Percentiles rank a stretch among this genome's conserved stretches.
Conservation (phyloP, 108 stramenopile genomes). For the Nannochloropsis oceanica region DNA sequence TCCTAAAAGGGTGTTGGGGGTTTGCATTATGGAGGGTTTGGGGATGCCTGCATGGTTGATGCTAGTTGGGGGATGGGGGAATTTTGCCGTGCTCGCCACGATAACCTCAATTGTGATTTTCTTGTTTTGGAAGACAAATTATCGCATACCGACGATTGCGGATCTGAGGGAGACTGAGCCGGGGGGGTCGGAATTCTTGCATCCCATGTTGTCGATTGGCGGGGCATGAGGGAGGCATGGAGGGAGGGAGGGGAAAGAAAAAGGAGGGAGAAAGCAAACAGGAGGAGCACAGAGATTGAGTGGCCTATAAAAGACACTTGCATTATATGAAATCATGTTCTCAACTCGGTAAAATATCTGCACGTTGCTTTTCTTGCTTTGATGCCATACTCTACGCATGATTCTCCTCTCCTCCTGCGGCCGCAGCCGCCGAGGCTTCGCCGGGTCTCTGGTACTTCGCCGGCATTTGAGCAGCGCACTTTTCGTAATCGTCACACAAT, state of each 20-base stretch:
- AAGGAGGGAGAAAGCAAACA: too few relatives aligned
- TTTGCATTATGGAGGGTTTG: background rate
- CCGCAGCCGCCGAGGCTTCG: background rate
- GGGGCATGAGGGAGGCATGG: background rate
- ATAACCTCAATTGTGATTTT: background rate
- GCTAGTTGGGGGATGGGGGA: background rate
- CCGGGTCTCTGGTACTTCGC: background rate
- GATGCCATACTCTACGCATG: background rate
- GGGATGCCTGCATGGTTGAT: background rate
- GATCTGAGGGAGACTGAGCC: background rate
- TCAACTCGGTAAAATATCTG: too few relatives aligned
- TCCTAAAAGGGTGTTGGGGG: background rate
- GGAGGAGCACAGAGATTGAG: too few relatives aligned
- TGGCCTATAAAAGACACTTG: too few relatives aligned
- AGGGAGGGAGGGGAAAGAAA: background rate
- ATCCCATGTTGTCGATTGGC: background rate
- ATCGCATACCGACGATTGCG: background rate
- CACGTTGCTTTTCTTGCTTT: background rate
- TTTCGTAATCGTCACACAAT: background rate
- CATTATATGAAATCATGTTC: too few relatives aligned
- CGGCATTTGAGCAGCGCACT: background rate
- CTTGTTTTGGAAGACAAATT: slow-evolving; percentile 4
- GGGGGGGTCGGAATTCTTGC: background rate
- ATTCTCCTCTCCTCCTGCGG: background rate
- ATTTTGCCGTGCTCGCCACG: background rate